phyloP scores from a whole-genome alignment of 805 yeast genomes.

The Lipomyces anomalus region DNA sequence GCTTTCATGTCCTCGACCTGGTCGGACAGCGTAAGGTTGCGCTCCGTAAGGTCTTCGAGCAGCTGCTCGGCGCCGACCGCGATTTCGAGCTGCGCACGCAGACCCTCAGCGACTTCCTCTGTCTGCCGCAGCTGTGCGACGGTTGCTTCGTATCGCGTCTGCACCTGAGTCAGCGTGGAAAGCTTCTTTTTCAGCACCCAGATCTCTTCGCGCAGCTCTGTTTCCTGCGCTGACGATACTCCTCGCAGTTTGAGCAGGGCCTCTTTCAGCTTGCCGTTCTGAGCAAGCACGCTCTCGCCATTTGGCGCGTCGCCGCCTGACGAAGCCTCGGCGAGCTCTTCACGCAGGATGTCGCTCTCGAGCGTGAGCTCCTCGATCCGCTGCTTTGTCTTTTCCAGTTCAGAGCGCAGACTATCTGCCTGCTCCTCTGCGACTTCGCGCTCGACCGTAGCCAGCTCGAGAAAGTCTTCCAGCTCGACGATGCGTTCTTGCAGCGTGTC shows the following conservation, averaged over 20 bases:
- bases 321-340: slow-evolving; percentile 24
- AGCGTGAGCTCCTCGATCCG: slow-evolving; percentile 25
- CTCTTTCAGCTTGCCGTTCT: slow-evolving; percentile 40
- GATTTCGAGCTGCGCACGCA: slow-evolving; percentile 33
- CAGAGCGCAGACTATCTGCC: slow-evolving; percentile 26
- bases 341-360: slow-evolving; percentile 29
- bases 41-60: slow-evolving; percentile 35
- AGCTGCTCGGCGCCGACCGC: slow-evolving; percentile 35
- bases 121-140: slow-evolving; percentile 7
- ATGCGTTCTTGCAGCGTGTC: slow-evolving; percentile 19
- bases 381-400: slow-evolving; percentile 22
- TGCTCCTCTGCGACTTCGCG: slow-evolving; percentile 36
- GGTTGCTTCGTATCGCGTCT: slow-evolving; percentile 8
- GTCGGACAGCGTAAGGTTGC: slow-evolving; percentile 36
- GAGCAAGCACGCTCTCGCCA: slow-evolving; percentile 19
- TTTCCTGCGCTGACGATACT: slow-evolving; percentile 23
- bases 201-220: slow-evolving; percentile 20
- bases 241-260: slow-evolving; percentile 40
- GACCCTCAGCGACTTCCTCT: slow-evolving; percentile 16
- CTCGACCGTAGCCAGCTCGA: slow-evolving; percentile 34
- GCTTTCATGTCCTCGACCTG: slow-evolving; percentile 36
- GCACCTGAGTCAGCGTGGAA: slow-evolving; percentile 2
- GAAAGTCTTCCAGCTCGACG: slow-evolving; percentile 26
- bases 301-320: slow-evolving; percentile 1
- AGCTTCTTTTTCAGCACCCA: slow-evolving; percentile 19